Evolutionary conservation across 805 yeast genomes (phyloP), one percentile per base, ranked within the genome.

Genomic region (Pichia deserticola): DNA sequence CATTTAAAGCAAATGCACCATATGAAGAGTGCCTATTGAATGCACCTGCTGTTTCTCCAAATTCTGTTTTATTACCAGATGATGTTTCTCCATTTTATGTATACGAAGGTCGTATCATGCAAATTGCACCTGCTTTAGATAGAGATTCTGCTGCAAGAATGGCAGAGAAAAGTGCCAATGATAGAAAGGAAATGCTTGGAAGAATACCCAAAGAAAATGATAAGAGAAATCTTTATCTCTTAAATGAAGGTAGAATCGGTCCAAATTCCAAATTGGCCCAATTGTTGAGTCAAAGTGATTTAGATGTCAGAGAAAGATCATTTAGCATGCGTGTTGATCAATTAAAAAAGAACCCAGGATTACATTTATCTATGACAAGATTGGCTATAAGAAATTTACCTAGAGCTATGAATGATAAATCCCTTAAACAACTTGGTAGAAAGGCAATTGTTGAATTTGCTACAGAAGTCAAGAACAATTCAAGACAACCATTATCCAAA

Each of bases 371-470:
- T n/a, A 71, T 92, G 69, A 92, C 98, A 1, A 82, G 99, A 72
- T 77, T 93, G 64, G 99, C 99, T 9, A 79, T 93, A 51, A 79
- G 99, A 70, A 93, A 93, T 64, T 69, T 93, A 46, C 99, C 99
- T 42, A 81, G 98, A 65, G 82, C 95, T 12, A 82, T 93, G 93
- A 85, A 80, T 52, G 87, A 84, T 53, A 89, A 87, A 66, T 82
- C 95, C 0, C 73, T 93, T 59, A 93, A 93, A 63, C 95, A 95
- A 1, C 73, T 93, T 45, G 97, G 95, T 38, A 83, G 99, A 67
- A 87, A 88, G 64, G 97, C 96, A 1, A 88, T 93, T 51, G 97
- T 93, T 27, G 85, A 85, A 60, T 93, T 92, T 70, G 97, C 98
- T 12, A 86, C 79, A 25, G 97, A 92, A 63, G 97, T 87, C 7